Conservation (phyloP, 148 eudicot species). For the Chenopodium berlandieri region DNA sequence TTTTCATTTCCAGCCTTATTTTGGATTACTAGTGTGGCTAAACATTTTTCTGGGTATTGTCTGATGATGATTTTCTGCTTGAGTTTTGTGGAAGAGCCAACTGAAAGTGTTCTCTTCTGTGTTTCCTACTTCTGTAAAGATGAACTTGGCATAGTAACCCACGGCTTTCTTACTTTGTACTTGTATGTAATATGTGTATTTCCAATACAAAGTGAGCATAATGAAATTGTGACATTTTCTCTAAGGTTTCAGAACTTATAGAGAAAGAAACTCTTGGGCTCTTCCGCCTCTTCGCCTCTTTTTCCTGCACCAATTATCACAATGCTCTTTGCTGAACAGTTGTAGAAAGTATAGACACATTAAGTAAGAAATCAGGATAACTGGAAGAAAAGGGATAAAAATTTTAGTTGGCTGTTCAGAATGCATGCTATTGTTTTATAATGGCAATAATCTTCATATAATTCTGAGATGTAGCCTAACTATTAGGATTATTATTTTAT, state of each 20-base stretch:
- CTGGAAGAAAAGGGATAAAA: background rate
- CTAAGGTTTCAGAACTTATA: too few relatives aligned
- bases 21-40: background rate
- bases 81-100: background rate
- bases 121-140: background rate
- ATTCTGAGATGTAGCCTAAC: background rate
- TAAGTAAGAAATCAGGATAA: background rate
- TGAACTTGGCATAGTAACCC: background rate
- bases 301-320: too few relatives aligned
- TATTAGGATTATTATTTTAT: background rate
- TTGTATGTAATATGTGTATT: background rate
- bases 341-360: background rate
- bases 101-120: background rate
- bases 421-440: background rate
- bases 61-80: too few relatives aligned
- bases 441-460: background rate
- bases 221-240: too few relatives aligned
- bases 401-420: background rate
- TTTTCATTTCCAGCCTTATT: background rate
- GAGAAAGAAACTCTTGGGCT: background rate
- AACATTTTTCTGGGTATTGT: background rate
- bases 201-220: background rate
- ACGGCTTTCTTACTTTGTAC: too few relatives aligned
- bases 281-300: background rate
- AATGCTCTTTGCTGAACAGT: too few relatives aligned